A percentile compares a stretch with the other conserved stretches of the same genome.
Conservation (phyloP, 352 stramenopile genomes). For the Pythium phragmitis region DNA sequence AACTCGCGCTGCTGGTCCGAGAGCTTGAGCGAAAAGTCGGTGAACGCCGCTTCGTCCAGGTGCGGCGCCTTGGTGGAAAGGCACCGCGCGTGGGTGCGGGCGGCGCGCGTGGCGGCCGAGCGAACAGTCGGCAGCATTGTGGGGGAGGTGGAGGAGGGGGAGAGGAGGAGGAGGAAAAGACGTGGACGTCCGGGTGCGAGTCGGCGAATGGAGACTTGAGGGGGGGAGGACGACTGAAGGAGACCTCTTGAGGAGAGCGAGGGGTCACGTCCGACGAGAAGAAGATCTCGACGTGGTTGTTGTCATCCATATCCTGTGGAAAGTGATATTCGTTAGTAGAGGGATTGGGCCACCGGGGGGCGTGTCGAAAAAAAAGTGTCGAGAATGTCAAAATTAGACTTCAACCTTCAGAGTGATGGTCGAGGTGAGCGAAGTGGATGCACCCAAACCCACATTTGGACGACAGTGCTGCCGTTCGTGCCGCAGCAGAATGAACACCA, state of each 20-base stretch:
- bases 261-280: slow-evolving; percentile 21
- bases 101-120: slow-evolving; percentile 11
- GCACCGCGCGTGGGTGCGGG: slow-evolving; percentile 25
- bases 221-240: background rate
- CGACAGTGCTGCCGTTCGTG: no score
- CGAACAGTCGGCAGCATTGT: slow-evolving; percentile 20
- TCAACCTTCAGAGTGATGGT: slow-evolving; percentile 10
- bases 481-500: background rate
- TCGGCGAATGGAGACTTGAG: slow-evolving; percentile 6
- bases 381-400: slow-evolving; percentile 6
- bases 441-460: no score
- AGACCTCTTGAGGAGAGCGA: background rate
- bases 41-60: slow-evolving; percentile 53
- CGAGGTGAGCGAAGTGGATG: background rate
- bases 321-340: slow-evolving; percentile 7
- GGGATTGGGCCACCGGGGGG: slow-evolving; percentile 11
- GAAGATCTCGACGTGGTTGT: slow-evolving; percentile 23
- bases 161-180: background rate
- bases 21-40: slow-evolving; percentile 74
- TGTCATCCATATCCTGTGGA: slow-evolving; percentile 16
- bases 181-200: slow-evolving; percentile 1
- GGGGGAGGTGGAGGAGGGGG: background rate
- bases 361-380: slow-evolving; percentile 6
- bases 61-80: slow-evolving; percentile 42
- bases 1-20: slow-evolving; percentile 88